These are phyloP conservation scores for Penicillium sp. DNA, from an alignment of 2,329 filamentous ascomycete species.

Conservation along the genomic window DNA sequence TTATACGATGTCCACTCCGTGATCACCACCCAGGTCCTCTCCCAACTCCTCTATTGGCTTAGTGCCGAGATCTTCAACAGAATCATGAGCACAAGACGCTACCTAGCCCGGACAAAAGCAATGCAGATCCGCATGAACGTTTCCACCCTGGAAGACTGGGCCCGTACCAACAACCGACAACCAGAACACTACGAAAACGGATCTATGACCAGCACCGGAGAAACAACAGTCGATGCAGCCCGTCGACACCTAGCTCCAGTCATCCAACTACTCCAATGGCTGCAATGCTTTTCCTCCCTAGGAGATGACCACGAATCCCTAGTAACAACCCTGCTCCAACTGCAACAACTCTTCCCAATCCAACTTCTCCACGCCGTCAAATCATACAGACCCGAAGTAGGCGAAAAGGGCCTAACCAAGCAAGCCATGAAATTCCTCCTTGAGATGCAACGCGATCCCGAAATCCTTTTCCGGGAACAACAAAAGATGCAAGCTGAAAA, in stretches of 20 bases:
- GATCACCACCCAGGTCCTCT: slow-evolving; percentile 86
- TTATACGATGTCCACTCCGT: slow-evolving; percentile 99
- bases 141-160: slow-evolving; percentile 94
- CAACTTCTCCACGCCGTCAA: slow-evolving; percentile 90
- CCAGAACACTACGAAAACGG: slow-evolving; percentile 95
- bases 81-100: slow-evolving; percentile 94
- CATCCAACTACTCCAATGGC: slow-evolving; percentile 93
- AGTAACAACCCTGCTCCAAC: slow-evolving; percentile 82
- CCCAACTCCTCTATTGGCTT: slow-evolving; percentile 94
- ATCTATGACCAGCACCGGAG: slow-evolving; percentile 79
- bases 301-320: slow-evolving; percentile 88
- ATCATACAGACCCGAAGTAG: slow-evolving; percentile 91
- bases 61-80: slow-evolving; percentile 96
- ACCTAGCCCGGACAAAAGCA: slow-evolving; percentile 91
- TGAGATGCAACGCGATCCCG: slow-evolving; percentile 74
- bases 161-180: slow-evolving; percentile 85
- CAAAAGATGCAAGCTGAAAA: slow-evolving; percentile 33
- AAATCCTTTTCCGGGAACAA: slow-evolving; percentile 51
- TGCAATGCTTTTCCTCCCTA: slow-evolving; percentile 95
- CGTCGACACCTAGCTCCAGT: slow-evolving; percentile 83
- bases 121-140: slow-evolving; percentile 99
- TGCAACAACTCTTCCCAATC: slow-evolving; percentile 79
- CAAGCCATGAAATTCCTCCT: slow-evolving; percentile 83
- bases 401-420: slow-evolving; percentile 88
- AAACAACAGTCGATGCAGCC: slow-evolving; percentile 81